These are phyloP conservation scores for Rhododendron vialii DNA, from an alignment of 148 eudicot species.

Conservation along the genomic window DNA sequence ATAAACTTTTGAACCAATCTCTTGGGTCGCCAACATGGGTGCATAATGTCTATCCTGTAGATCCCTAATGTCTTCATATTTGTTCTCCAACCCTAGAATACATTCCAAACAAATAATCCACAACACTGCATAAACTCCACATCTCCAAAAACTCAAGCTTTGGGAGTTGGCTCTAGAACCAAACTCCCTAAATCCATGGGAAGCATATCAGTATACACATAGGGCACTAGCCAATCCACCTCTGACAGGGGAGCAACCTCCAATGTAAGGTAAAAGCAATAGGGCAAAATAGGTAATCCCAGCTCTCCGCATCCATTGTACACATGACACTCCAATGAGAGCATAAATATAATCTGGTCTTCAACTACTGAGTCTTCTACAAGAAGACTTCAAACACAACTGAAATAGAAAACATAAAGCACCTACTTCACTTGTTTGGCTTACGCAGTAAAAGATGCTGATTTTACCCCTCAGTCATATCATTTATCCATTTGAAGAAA, in stretches of 20 bases:
- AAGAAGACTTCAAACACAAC: neutral
- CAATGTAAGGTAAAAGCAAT: neutral
- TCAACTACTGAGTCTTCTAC: neutral
- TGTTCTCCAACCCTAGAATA: neutral
- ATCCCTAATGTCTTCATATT: neutral
- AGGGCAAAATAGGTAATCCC: neutral
- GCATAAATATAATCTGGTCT: no score
- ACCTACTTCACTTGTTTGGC: no score
- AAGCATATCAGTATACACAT: neutral
- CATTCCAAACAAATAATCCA: neutral
- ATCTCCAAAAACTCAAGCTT: neutral
- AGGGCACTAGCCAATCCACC: neutral
- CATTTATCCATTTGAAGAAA: neutral
- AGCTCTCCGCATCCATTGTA: neutral
- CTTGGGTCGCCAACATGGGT: neutral
- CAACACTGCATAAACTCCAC: neutral
- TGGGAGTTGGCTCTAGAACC: neutral
- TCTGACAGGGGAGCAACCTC: neutral
- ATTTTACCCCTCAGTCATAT: neutral
- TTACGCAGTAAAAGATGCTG: neutral
- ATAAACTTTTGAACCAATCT: neutral
- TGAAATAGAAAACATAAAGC: no score
- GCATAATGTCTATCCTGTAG: neutral
- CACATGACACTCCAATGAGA: neutral
- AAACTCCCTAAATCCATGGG: neutral